Evolutionary conservation across 2,329 filamentous ascomycete genomes (phyloP).

Genomic region (Colletotrichum lindemuthianum): DNA sequence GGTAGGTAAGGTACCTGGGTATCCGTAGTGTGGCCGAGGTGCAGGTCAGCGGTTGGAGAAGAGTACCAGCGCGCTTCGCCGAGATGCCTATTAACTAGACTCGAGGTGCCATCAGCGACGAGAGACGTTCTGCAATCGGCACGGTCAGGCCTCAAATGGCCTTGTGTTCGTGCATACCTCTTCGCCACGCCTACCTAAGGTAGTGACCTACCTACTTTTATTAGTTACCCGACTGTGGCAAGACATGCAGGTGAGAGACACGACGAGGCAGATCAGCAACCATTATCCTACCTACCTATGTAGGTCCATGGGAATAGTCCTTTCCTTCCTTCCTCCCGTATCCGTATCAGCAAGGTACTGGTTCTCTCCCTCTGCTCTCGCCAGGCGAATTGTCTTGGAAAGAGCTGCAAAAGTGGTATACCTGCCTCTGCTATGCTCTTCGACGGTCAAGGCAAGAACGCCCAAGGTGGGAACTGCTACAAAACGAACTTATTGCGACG

Average conservation of each 20-base stretch:
- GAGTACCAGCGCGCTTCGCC: constrained; percentile 10
- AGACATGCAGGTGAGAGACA: constrained; percentile 17
- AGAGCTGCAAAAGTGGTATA: too few relatives aligned
- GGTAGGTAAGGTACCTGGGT: not conserved
- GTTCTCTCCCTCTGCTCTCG: too few relatives aligned
- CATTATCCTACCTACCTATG: too few relatives aligned
- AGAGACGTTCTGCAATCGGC: not conserved
- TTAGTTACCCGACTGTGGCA: not conserved
- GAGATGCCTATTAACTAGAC: too few relatives aligned
- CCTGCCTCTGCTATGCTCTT: too few relatives aligned
- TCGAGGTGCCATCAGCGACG: not conserved
- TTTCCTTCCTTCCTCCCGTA: too few relatives aligned
- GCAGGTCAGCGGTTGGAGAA: constrained; percentile 20
- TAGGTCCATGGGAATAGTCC: too few relatives aligned
- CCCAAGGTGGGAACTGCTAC: not conserved
- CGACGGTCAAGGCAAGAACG: too few relatives aligned
- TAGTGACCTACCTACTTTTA: not conserved
- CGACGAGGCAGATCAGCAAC: too few relatives aligned
- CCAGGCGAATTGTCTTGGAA: too few relatives aligned
- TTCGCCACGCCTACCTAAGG: not conserved
- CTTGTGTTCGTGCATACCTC: not conserved
- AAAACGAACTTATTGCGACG: constrained; percentile 23
- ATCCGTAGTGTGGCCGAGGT: not conserved
- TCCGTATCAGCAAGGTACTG: too few relatives aligned
- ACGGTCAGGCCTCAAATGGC: constrained; percentile 14